A percentile compares a stretch with the other conserved stretches of the same genome.
phyloP scores from a whole-genome alignment of 495 filamentous ascomycete genomes.

The Xylaria palmicola region DNA sequence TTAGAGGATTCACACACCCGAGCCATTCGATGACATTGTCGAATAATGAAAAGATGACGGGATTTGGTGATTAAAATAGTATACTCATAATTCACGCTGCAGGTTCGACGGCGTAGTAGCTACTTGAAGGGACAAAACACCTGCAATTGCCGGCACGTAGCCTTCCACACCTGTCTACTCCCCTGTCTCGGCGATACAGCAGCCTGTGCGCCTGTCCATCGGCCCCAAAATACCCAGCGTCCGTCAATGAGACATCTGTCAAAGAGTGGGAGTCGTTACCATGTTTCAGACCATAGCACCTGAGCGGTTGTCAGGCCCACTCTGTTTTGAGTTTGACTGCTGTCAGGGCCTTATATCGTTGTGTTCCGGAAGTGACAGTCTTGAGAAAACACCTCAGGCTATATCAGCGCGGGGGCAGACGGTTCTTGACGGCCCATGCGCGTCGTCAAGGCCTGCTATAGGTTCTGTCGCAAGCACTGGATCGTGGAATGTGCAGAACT shows the following conservation, averaged over 20 bases:
- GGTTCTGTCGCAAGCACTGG: neutral
- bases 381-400: neutral
- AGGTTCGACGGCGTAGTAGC: constrained; percentile 2
- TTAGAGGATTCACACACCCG: neutral
- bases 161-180: neutral
- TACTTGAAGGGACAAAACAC: constrained; percentile 9
- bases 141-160: too few relatives aligned
- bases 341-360: neutral
- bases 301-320: constrained; percentile 4
- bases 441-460: neutral
- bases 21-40: constrained; percentile 8
- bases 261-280: constrained; percentile 20
- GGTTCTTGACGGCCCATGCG: neutral
- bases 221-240: constrained; percentile 24
- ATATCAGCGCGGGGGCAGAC: neutral
- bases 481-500: neutral
- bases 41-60: neutral
- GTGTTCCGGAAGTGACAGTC: neutral
- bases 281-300: constrained; percentile 17
- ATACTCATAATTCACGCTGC: neutral
- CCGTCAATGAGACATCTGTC: constrained; percentile 12
- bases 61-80: constrained; percentile 15
- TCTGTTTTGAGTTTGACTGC: neutral
- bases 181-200: constrained; percentile 16
- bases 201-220: constrained; percentile 24